phyloP scores from a whole-genome alignment of 2,329 filamentous ascomycete genomes.

The Botryosphaeria dothidea region DNA sequence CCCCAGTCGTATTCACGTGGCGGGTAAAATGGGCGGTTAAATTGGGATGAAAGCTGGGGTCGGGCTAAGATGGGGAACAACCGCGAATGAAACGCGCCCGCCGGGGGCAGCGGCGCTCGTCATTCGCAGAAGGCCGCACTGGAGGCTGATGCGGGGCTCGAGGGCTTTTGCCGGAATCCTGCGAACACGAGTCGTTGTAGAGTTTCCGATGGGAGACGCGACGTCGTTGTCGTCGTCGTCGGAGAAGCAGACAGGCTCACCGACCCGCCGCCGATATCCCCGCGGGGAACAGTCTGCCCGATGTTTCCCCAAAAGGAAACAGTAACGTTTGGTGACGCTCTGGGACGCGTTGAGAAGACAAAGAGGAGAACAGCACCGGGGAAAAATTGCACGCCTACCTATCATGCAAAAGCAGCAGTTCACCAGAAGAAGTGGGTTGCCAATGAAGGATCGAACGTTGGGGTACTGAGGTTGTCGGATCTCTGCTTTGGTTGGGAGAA shows the following conservation, averaged over 20 bases:
- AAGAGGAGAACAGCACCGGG: too few species aligned
- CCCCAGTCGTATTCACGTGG: not conserved
- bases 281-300: not conserved
- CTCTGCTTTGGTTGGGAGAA: too few species aligned
- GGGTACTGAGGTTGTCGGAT: too few species aligned
- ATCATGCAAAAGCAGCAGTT: too few species aligned
- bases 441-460: too few species aligned
- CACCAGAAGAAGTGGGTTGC: too few species aligned
- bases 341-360: too few species aligned
- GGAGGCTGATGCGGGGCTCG: slow-evolving; percentile 8
- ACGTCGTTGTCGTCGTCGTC: not conserved
- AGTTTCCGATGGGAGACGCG: not conserved
- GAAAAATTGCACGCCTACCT: too few species aligned
- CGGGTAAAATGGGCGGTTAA: slow-evolving; percentile 12
- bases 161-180: slow-evolving; percentile 14
- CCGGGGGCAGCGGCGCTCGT: not conserved
- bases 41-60: not conserved
- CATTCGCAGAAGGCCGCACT: not conserved
- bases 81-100: not conserved
- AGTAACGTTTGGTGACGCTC: not conserved
- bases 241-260: not conserved
- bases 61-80: not conserved
- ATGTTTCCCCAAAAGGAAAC: not conserved
- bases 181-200: not conserved
- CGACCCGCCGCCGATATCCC: not conserved